Conservation (phyloP, 805 yeast species). For the Danielia oregonensis region DNA sequence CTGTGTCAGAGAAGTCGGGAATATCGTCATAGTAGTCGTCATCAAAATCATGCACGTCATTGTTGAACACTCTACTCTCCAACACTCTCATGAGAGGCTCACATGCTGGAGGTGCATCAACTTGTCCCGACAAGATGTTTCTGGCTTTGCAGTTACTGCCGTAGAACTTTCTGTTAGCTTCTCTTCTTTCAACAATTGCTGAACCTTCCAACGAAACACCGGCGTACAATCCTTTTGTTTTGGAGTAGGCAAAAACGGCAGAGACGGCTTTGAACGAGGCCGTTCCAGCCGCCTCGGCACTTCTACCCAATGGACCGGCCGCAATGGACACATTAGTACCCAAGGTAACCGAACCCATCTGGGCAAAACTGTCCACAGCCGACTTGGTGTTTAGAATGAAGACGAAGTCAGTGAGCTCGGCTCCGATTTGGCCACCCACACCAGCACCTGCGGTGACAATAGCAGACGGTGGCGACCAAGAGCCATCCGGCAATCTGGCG, state of each 20-base stretch:
- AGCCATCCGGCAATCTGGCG: conserved; percentile 89
- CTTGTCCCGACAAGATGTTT: conserved; percentile 75
- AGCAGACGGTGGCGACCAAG: conserved; percentile 98
- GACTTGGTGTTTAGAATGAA: conserved; percentile 81
- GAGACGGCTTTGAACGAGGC: conserved; percentile 86
- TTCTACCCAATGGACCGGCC: conserved; percentile 96
- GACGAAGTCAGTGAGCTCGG: conserved; percentile 93
- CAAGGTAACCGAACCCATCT: conserved; percentile 86
- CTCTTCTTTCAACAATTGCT: conserved; percentile 93
- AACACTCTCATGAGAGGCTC: conserved; percentile 83
- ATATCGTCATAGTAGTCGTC: conserved; percentile 70
- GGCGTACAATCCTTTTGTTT: conserved; percentile 94
- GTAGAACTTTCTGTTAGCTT: conserved; percentile 92
- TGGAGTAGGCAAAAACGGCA: conserved; percentile 89
- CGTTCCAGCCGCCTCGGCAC: conserved; percentile 95
- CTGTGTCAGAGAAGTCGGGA: conserved; percentile 65
- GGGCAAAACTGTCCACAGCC: conserved; percentile 93
- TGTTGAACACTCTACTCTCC: conserved; percentile 77
- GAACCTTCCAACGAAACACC: conserved; percentile 98
- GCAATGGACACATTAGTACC: conserved; percentile 96
- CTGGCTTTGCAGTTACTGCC: conserved; percentile 89
- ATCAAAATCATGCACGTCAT: conserved; percentile 46
- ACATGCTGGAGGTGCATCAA: conserved; percentile 90
- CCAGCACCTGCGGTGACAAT: conserved; percentile 97
- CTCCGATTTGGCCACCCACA: conserved; percentile 97